Conservation (phyloP, 768 basidiomycete species). For the Mycena rebaudengoi region DNA sequence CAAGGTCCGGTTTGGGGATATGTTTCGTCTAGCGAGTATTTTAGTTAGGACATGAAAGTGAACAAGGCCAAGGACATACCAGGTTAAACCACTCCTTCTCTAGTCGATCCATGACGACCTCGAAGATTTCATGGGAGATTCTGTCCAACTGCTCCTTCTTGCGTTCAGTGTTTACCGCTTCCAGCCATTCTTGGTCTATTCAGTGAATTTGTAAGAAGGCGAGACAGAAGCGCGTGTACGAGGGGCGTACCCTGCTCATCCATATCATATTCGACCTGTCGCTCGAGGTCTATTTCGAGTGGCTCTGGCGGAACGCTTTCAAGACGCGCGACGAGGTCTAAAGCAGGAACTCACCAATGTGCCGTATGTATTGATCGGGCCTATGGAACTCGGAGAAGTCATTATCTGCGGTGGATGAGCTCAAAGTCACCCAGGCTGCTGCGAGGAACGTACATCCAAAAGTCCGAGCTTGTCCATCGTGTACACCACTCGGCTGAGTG, state of each 20-base stretch:
- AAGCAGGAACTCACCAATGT: conserved; percentile 71
- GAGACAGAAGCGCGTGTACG: conserved; percentile 10
- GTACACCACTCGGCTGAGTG: conserved; percentile 67
- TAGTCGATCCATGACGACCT: conserved; percentile 95
- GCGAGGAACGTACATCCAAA: conserved; percentile 74
- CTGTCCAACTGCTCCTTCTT: conserved; percentile 75
- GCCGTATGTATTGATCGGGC: conserved; percentile 89
- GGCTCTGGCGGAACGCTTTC: conserved; percentile 67
- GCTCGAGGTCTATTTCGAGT: conserved; percentile 88
- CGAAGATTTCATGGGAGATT: conserved; percentile 88
- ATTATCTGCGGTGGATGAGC: conserved; percentile 44
- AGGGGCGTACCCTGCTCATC: conserved; percentile 87
- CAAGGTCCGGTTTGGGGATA: conserved; percentile 88
- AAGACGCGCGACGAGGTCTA: conserved; percentile 11
- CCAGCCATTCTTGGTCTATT: conserved; percentile 98
- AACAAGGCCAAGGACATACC: conserved; percentile 61
- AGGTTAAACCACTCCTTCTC: conserved; percentile 99
- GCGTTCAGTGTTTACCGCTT: conserved; percentile 82
- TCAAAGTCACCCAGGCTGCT: background rate
- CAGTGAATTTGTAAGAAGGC: conserved; percentile 8
- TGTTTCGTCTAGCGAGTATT: conserved; percentile 79
- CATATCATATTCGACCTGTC: conserved; percentile 99
- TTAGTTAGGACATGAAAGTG: background rate
- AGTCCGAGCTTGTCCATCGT: conserved; percentile 66
- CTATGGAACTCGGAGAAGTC: conserved; percentile 76